Percentiles rank a stretch among this genome's conserved stretches.
Evolutionary conservation across 208 protist species (phyloP).

Genomic region (Borovskyia barvae): DNA sequence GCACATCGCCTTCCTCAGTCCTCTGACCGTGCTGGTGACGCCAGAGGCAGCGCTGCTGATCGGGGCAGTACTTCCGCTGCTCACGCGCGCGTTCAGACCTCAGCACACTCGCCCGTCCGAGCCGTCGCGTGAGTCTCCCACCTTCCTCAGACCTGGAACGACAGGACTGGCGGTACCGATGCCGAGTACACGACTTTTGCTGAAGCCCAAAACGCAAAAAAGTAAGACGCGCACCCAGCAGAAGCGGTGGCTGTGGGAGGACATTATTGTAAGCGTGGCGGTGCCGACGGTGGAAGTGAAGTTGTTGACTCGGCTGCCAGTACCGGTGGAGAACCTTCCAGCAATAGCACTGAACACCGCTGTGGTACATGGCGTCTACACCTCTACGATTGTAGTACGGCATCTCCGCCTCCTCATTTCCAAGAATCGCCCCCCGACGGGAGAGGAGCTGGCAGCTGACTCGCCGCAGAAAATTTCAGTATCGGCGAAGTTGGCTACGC

Average conservation of each 20-base stretch:
- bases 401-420: constrained; percentile 52
- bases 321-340: constrained; percentile 49
- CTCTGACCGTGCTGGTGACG: constrained; percentile 63
- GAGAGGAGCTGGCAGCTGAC: constrained; percentile 35
- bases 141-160: background rate
- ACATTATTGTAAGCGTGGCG: constrained; percentile 57
- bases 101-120: background rate
- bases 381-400: constrained; percentile 42
- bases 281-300: constrained; percentile 73
- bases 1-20: constrained; percentile 61
- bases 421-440: constrained; percentile 50
- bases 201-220: constrained; percentile 22
- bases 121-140: constrained; percentile 11
- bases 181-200: constrained; percentile 1
- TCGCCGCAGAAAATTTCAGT: constrained; percentile 29
- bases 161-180: background rate
- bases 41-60: constrained; percentile 34
- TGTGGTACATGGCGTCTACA: constrained; percentile 56
- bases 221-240: constrained; percentile 67
- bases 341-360: background rate
- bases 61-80: constrained; percentile 7
- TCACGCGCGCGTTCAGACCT: constrained; percentile 8
- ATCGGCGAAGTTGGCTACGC: constrained; percentile 56
- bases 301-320: constrained; percentile 47
- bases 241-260: constrained; percentile 79